Evolutionary conservation across 2,329 filamentous ascomycete genomes (phyloP).

Genomic region (Penicillium paneum): DNA sequence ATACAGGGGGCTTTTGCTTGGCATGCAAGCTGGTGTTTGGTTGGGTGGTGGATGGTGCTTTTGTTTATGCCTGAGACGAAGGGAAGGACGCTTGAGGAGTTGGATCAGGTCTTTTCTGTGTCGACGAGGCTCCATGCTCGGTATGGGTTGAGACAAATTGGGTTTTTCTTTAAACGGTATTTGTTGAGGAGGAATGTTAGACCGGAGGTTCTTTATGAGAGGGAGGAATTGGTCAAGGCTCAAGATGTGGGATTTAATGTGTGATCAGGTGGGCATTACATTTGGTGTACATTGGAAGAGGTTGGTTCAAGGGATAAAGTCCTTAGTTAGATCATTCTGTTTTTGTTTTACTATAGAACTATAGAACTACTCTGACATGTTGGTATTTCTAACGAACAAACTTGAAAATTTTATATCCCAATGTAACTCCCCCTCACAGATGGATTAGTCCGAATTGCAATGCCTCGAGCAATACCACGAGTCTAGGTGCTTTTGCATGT

Average conservation of each 20-base stretch:
- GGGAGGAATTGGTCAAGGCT: slow-evolving; percentile 23
- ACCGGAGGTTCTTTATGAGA: slow-evolving; percentile 37
- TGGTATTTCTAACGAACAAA: not conserved
- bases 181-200: slow-evolving; percentile 40
- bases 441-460: not conserved
- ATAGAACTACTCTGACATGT: not conserved
- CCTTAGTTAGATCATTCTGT: too few species aligned
- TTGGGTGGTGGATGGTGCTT: slow-evolving; percentile 47
- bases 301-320: not conserved
- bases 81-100: slow-evolving; percentile 44
- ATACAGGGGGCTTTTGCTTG: slow-evolving; percentile 54
- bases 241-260: slow-evolving; percentile 27
- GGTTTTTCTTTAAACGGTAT: slow-evolving; percentile 37
- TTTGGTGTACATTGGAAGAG: not conserved
- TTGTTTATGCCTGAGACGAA: slow-evolving; percentile 44
- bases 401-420: not conserved
- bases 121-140: slow-evolving; percentile 45
- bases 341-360: not conserved
- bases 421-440: not conserved
- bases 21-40: slow-evolving; percentile 43
- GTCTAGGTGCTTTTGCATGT: not conserved
- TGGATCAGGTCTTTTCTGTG: slow-evolving; percentile 55
- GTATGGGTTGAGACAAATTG: slow-evolving; percentile 40
- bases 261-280: slow-evolving; percentile 1
- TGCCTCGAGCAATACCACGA: not conserved